These are phyloP conservation scores for Noccaea caerulescens DNA, from an alignment of 345 rosid species.

Conservation along the genomic window DNA sequence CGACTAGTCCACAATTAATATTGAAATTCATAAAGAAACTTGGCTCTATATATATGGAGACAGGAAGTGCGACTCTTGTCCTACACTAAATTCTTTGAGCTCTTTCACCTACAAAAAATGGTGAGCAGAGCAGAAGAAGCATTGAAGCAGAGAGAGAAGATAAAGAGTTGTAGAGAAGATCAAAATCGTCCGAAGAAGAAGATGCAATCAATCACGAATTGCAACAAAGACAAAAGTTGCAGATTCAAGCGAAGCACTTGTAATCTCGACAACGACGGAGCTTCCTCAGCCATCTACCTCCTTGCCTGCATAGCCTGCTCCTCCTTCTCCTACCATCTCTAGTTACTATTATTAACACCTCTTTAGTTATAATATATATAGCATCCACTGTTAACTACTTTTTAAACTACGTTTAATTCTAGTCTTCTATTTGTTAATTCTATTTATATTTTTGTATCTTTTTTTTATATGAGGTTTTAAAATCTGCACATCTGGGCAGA, in stretches of 20 bases:
- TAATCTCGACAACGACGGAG: conserved; percentile 77
- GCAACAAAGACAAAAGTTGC: conserved; percentile 67
- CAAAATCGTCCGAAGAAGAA: conserved; percentile 44
- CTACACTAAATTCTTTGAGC: conserved; percentile 17
- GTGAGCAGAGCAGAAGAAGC: conserved; percentile 63
- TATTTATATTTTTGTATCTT: neutral
- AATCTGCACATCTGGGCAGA: neutral
- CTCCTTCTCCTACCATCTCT: conserved; percentile 40
- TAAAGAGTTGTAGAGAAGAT: conserved; percentile 40
- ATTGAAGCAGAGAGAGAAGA: conserved; percentile 49
- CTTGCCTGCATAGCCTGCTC: conserved; percentile 92
- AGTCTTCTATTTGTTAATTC: conserved; percentile 13
- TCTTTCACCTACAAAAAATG: conserved; percentile 37
- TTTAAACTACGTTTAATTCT: neutral
- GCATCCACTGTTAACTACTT: neutral
- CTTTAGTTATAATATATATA: conserved; percentile 7
- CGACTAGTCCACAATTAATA: neutral
- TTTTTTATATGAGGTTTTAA: neutral
- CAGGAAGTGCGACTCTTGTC: conserved; percentile 16
- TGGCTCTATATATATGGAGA: conserved; percentile 32
- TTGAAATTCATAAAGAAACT: neutral
- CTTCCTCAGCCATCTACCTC: conserved; percentile 84
- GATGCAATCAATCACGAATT: conserved; percentile 50
- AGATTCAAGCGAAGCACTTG: conserved; percentile 88
- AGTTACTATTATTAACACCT: neutral